These are phyloP conservation scores for Chlamydomonas applanata DNA, from an alignment of 139 green algal species.

Conservation along the genomic window DNA sequence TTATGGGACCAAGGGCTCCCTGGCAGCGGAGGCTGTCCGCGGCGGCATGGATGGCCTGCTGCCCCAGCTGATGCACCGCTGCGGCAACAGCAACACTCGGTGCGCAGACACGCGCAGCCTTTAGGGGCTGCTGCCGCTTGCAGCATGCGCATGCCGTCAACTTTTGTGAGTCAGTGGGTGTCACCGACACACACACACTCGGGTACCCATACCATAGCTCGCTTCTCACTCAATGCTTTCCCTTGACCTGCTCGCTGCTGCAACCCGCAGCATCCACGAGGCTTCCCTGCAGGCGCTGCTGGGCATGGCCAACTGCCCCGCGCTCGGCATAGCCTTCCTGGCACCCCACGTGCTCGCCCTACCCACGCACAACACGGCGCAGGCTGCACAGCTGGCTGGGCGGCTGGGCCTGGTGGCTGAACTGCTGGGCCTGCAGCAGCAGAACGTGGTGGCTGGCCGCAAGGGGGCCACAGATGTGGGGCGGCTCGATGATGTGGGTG, in stretches of 20 bases:
- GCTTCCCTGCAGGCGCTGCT: slow-evolving; percentile 24
- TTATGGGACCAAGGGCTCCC: slow-evolving; percentile 2
- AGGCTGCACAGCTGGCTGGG: not conserved
- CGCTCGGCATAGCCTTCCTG: slow-evolving; percentile 18
- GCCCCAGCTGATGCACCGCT: slow-evolving; percentile 22
- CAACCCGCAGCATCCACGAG: slow-evolving; percentile 19
- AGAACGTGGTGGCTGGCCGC: no score
- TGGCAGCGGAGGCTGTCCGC: not conserved
- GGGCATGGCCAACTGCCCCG: slow-evolving; percentile 18
- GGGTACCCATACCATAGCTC: not conserved
- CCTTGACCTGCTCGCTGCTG: no score
- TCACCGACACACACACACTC: not conserved
- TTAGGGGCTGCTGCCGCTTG: not conserved
- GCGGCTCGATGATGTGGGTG: not conserved
- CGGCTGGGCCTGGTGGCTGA: slow-evolving; percentile 3
- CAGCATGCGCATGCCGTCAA: not conserved
- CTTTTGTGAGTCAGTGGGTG: not conserved
- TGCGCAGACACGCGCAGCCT: slow-evolving; percentile 5
- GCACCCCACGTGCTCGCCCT: slow-evolving; percentile 5
- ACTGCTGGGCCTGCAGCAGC: not conserved
- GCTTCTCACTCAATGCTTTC: no score
- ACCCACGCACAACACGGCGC: slow-evolving; percentile 11
- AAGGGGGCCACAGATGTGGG: not conserved
- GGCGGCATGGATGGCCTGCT: slow-evolving; percentile 18
- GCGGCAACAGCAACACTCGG: slow-evolving; percentile 22